phyloP scores from a whole-genome alignment of 768 basidiomycete species.

The Pholiota molesta region DNA sequence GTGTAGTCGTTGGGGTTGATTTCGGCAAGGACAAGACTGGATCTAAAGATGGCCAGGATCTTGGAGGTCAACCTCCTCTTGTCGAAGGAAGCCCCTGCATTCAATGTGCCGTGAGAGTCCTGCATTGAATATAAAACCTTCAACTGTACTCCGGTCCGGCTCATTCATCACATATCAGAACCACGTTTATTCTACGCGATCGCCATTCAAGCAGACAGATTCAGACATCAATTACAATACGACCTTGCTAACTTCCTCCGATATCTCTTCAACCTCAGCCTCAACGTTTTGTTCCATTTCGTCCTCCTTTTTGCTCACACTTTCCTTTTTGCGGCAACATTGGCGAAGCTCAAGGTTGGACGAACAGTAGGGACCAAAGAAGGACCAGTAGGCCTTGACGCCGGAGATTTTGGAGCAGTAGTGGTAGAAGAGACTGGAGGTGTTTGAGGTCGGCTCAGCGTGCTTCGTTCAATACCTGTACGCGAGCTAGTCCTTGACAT shows the following conservation, averaged over 20 bases:
- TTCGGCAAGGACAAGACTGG: not conserved
- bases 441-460: constrained; percentile 30
- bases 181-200: not conserved
- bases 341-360: constrained; percentile 82
- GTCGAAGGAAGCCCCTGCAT: constrained; percentile 22
- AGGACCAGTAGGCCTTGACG: constrained; percentile 30
- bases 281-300: constrained; percentile 20
- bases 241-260: constrained; percentile 19
- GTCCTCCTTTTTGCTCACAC: constrained; percentile 17
- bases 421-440: constrained; percentile 31
- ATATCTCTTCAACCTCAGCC: constrained; percentile 12
- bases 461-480: constrained; percentile 49
- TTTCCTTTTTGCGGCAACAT: constrained; percentile 63
- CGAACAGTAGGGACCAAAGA: constrained; percentile 56
- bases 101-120: constrained; percentile 29
- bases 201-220: not conserved
- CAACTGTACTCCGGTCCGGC: constrained; percentile 7
- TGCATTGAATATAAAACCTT: constrained; percentile 14
- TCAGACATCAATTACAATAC: constrained; percentile 7
- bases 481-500: constrained; percentile 59
- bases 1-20: not conserved
- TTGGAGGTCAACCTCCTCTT: constrained; percentile 11
- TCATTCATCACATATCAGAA: not conserved
- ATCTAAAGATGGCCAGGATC: not conserved
- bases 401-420: constrained; percentile 32